phyloP scores from a whole-genome alignment of 2,329 filamentous ascomycete genomes.

The Fonsecaea erecta region DNA sequence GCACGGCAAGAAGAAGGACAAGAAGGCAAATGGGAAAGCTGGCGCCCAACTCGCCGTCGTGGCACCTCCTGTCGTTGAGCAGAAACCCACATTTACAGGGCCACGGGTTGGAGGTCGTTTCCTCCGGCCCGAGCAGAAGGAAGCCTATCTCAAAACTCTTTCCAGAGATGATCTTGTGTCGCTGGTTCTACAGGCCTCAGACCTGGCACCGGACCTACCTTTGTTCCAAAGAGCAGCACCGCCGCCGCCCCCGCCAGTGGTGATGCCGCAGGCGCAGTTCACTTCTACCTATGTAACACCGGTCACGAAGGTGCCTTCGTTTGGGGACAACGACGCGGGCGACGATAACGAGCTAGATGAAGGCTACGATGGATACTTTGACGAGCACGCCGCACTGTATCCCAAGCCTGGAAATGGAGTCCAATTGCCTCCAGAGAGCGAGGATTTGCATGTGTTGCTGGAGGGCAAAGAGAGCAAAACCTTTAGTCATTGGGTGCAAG shows the following conservation, averaged over 20 bases:
- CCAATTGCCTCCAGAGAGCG: constrained; percentile 60
- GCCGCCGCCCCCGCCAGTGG: constrained; percentile 9
- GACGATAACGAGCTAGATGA: constrained; percentile 39
- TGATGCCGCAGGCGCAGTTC: constrained; percentile 31
- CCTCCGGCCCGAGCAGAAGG: constrained; percentile 28
- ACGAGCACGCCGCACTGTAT: constrained; percentile 64
- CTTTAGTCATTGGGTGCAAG: constrained; percentile 56
- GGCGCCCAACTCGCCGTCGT: neutral
- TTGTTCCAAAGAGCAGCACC: constrained; percentile 33
- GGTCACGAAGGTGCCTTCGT: constrained; percentile 17
- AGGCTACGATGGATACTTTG: constrained; percentile 55
- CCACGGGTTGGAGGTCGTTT: constrained; percentile 33
- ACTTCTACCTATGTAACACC: constrained; percentile 35
- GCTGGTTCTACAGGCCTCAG: constrained; percentile 36
- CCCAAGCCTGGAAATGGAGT: constrained; percentile 65
- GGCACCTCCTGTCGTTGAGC: constrained; percentile 6
- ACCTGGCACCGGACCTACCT: constrained; percentile 36
- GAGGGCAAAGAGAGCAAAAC: constrained; percentile 62
- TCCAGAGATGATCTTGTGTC: constrained; percentile 35
- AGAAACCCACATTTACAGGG: constrained; percentile 26
- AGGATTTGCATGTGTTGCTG: constrained; percentile 66
- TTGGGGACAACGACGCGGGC: constrained; percentile 12
- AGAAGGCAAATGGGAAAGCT: constrained; percentile 21
- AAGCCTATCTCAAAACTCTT: constrained; percentile 34
- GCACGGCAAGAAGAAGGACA: constrained; percentile 36